phyloP scores from a whole-genome alignment of 352 stramenopile genomes.

The Achlya hypogyna region DNA sequence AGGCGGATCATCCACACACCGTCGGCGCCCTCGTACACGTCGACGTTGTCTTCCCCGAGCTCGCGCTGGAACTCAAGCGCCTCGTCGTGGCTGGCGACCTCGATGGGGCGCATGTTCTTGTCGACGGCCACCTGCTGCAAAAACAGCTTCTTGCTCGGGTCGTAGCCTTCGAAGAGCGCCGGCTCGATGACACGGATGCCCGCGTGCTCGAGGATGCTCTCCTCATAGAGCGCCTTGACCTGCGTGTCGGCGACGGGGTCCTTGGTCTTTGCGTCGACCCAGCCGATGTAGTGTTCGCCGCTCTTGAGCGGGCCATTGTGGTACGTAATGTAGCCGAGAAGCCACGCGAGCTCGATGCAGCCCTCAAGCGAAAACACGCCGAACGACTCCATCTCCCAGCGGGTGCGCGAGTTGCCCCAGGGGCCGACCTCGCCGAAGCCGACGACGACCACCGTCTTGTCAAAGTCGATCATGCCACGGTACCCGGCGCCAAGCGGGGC shows the following conservation, averaged over 20 bases:
- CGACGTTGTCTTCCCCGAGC: constrained; percentile 71
- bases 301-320: constrained; percentile 48
- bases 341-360: constrained; percentile 80
- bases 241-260: constrained; percentile 64
- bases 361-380: constrained; percentile 85
- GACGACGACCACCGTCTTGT: constrained; percentile 73
- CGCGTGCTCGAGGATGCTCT: constrained; percentile 62
- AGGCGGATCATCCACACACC: constrained; percentile 80
- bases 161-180: constrained; percentile 80
- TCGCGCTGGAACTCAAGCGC: constrained; percentile 71
- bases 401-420: constrained; percentile 76
- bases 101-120: constrained; percentile 83
- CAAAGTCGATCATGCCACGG: constrained; percentile 69
- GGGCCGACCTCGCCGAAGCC: constrained; percentile 82
- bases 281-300: constrained; percentile 29
- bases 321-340: constrained; percentile 74
- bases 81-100: constrained; percentile 75
- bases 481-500: constrained; percentile 24
- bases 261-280: constrained; percentile 76
- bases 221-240: constrained; percentile 76
- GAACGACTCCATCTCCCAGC: constrained; percentile 87
- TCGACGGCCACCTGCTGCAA: constrained; percentile 82
- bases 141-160: constrained; percentile 81
- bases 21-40: constrained; percentile 58
- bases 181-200: constrained; percentile 82